A percentile compares a stretch with the other conserved stretches of the same genome.
phyloP scores from a whole-genome alignment of 2,329 filamentous ascomycete genomes.

The Fusarium sp. region DNA sequence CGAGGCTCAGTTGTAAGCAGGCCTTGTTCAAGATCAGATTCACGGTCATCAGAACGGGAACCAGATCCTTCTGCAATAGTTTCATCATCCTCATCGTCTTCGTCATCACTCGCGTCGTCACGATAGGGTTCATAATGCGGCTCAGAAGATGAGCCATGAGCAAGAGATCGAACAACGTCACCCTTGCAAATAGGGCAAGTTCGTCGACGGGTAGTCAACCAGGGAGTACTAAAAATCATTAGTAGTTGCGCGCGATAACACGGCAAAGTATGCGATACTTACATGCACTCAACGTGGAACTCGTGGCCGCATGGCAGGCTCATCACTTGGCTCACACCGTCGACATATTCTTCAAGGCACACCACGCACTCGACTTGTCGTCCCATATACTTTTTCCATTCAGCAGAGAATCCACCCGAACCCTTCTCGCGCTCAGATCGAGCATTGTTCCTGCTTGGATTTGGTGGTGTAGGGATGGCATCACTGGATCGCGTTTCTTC shows the following conservation, averaged over 20 bases:
- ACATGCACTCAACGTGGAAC: slow-evolving; percentile 99
- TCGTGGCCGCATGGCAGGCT: slow-evolving; percentile 97
- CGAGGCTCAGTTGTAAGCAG: slow-evolving; percentile 43
- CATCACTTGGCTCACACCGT: slow-evolving; percentile 96
- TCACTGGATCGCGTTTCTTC: slow-evolving; percentile 62
- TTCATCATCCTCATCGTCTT: slow-evolving; percentile 59
- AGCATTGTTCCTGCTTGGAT: slow-evolving; percentile 51
- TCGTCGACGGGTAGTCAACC: slow-evolving; percentile 92
- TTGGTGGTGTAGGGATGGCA: slow-evolving; percentile 55
- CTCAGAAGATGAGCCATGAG: slow-evolving; percentile 64
- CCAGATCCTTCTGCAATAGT: slow-evolving; percentile 55
- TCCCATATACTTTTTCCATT: slow-evolving; percentile 77
- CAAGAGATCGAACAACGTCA: slow-evolving; percentile 84
- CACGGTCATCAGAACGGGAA: slow-evolving; percentile 49
- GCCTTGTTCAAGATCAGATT: slow-evolving; percentile 62
- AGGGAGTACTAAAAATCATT: slow-evolving; percentile 78
- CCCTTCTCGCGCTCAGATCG: slow-evolving; percentile 64
- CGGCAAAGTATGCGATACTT: slow-evolving; percentile 60
- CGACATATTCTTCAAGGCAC: slow-evolving; percentile 94
- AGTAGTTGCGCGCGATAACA: not conserved
- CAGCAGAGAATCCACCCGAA: slow-evolving; percentile 56
- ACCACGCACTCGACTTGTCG: slow-evolving; percentile 91
- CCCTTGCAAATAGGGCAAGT: slow-evolving; percentile 99
- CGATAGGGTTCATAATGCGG: slow-evolving; percentile 68
- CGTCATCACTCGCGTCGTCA: slow-evolving; percentile 62